Conservation (phyloP, 2,329 filamentous ascomycete genomes). For the Ophiosphaerella korrae region DNA sequence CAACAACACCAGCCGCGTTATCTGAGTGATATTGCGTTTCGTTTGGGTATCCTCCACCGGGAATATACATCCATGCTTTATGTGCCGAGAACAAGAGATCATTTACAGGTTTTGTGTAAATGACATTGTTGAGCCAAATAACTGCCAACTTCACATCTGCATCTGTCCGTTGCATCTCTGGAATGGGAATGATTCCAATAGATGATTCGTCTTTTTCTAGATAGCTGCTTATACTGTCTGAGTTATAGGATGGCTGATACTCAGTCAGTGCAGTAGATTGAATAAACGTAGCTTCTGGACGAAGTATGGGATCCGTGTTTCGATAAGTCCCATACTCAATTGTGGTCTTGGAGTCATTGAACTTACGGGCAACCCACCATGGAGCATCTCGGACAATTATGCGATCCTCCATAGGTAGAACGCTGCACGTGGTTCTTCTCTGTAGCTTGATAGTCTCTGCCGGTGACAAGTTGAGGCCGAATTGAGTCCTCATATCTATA, state of each 20-base stretch:
- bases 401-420: conserved; percentile 5
- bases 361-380: conserved; percentile 1
- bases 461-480: conserved; percentile 7
- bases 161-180: conserved; percentile 1
- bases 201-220: neutral
- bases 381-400: neutral
- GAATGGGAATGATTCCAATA: neutral
- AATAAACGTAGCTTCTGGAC: conserved; percentile 2
- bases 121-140: neutral
- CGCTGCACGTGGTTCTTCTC: conserved; percentile 2
- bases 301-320: neutral
- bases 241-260: neutral
- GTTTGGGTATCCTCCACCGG: neutral
- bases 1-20: conserved; percentile 1
- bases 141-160: neutral
- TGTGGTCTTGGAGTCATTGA: conserved; percentile 1
- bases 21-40: neutral
- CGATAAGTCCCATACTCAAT: conserved; percentile 1
- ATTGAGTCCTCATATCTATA: conserved; percentile 1
- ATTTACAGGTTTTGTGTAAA: conserved; percentile 1
- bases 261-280: neutral
- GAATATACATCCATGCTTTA: neutral
- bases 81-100: conserved; percentile 7
- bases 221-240: neutral
- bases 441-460: conserved; percentile 1